Conservation (phyloP, 176 grass and related monocot species). For the Carex pumila region DNA sequence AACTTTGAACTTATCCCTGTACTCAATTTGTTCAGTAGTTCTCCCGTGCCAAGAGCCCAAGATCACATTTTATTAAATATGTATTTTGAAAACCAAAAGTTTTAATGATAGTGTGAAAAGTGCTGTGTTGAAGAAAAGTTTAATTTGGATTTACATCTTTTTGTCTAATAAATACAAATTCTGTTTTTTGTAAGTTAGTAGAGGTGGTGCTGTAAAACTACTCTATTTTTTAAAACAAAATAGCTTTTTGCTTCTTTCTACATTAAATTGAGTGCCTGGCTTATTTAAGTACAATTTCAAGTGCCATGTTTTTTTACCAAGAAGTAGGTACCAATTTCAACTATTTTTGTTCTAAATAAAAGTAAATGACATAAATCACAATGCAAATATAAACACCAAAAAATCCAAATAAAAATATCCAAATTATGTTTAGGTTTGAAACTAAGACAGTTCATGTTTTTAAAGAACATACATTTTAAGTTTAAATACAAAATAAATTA, state of each 20-base stretch:
- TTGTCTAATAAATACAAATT: neutral
- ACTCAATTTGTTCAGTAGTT: neutral
- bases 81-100: neutral
- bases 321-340: too few relatives aligned
- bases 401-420: too few relatives aligned
- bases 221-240: neutral
- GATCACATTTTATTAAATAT: too few relatives aligned
- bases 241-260: neutral
- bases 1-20: neutral
- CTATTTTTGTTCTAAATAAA: too few relatives aligned
- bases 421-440: too few relatives aligned
- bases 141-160: neutral
- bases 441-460: too few relatives aligned
- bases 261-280: neutral
- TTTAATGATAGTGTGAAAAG: neutral
- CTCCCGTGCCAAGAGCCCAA: neutral
- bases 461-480: neutral
- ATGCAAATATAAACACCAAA: too few relatives aligned
- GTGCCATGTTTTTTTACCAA: too few relatives aligned
- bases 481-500: neutral
- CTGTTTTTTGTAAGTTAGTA: too few relatives aligned
- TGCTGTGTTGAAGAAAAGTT: too few relatives aligned
- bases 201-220: too few relatives aligned
- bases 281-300: neutral
- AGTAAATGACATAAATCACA: too few relatives aligned